Evolutionary conservation across 2,329 filamentous ascomycete genomes (phyloP), one percentile per base, ranked within the genome.

Genomic region (Trichophyton benhamiae): DNA sequence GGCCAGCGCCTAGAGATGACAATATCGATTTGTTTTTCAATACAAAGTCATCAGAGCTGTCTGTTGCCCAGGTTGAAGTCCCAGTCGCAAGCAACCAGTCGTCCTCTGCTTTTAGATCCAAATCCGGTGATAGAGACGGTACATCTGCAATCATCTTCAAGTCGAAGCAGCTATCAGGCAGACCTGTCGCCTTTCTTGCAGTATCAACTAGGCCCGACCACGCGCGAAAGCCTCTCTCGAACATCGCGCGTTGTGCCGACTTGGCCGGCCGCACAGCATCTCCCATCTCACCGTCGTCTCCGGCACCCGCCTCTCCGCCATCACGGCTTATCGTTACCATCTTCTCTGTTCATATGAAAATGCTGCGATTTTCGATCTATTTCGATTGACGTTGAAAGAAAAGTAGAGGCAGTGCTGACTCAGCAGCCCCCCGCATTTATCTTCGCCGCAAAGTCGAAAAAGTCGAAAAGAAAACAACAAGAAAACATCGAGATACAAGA

Each of bases 81-180:
- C 62, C 62, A 2, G 22, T 59, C 9, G 44, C 62, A 25, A 38
- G 48, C 33, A 63, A 48, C 15, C 38, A 15, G 38, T 33, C 44
- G n/a, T 44, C 15, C 4, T 20, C 8, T 20, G 27, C 33, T 22
- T 58, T 58, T 41, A 44, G 11, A 42, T 57, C 53, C 17, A 61
- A 36, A 20, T 27, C 52, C 17, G 27, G 58, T 15, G 42, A 25
- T 9, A 60, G 22, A 4, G 13, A 17, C 25, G 61, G 61, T 53
- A 49, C 11, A 36, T 60, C 33, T 46, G 27, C 38, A 55, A 61
- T 4, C 42, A 38, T 25, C 0, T 17, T 41, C 17, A 63, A 7
- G 7, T 61, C 38, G 22, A 61, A 63, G 42, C 61, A 63, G 38
- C 33, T 58, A 53, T 52, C 41, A 15, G 61, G 61, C 11, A 63